phyloP scores from a whole-genome alignment of 2,329 filamentous ascomycete genomes.

The Parascedosporium putredinis region DNA sequence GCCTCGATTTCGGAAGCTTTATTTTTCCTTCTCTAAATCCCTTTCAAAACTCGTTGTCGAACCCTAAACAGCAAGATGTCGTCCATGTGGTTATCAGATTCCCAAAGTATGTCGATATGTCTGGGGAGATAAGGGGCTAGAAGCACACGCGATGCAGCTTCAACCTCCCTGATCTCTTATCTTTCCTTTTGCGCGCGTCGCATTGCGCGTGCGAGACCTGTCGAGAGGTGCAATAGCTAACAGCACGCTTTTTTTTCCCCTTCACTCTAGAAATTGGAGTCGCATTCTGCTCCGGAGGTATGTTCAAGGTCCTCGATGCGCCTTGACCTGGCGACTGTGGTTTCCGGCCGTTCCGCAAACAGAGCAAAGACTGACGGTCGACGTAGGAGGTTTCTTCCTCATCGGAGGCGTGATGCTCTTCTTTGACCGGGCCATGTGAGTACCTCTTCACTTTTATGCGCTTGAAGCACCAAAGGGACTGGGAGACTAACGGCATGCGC shows the following conservation, averaged over 20 bases:
- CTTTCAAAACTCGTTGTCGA: neutral
- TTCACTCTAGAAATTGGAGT: conserved; percentile 85
- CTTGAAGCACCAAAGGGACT: neutral
- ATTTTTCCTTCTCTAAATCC: neutral
- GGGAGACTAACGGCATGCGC: neutral
- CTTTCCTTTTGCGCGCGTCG: neutral
- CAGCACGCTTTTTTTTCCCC: too few relatives aligned
- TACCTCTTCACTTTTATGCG: conserved; percentile 12
- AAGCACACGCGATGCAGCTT: too few relatives aligned
- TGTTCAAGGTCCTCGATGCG: conserved; percentile 27
- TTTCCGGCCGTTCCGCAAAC: neutral
- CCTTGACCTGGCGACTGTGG: neutral
- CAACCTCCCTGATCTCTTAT: too few relatives aligned
- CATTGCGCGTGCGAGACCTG: neutral
- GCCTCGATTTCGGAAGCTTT: too few relatives aligned
- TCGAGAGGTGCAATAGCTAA: conserved; percentile 3
- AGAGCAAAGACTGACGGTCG: neutral
- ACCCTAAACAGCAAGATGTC: conserved; percentile 45
- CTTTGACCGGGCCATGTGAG: conserved; percentile 91
- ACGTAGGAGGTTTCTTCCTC: conserved; percentile 81
- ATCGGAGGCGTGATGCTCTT: conserved; percentile 91
- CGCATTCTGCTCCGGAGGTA: conserved; percentile 95
- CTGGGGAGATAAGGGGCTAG: too few relatives aligned
- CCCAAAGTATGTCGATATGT: conserved; percentile 79
- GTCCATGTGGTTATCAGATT: conserved; percentile 92